These are phyloP conservation scores for Erysimum pusillum DNA, from an alignment of 441 rosid species.

Conservation along the genomic window DNA sequence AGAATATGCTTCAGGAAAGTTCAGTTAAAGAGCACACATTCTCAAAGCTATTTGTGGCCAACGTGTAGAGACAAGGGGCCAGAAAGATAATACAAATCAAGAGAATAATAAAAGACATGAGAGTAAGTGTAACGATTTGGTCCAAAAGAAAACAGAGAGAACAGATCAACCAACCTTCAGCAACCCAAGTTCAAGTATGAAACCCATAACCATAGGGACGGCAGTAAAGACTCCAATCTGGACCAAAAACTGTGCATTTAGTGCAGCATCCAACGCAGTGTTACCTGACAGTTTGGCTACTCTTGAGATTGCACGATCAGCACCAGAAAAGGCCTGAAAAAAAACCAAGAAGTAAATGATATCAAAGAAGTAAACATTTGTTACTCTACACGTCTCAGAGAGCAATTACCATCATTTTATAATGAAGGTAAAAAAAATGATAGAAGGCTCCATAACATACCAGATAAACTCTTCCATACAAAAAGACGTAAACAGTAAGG, in stretches of 20 bases:
- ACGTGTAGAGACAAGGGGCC: not conserved
- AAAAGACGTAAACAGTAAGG: slow-evolving; percentile 86
- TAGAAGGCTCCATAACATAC: slow-evolving; percentile 54
- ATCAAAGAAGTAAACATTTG: slow-evolving; percentile 20
- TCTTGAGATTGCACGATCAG: slow-evolving; percentile 65
- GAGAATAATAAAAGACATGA: not conserved
- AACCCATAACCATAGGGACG: slow-evolving; percentile 98
- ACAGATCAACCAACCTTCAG: slow-evolving; percentile 69
- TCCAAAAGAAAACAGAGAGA: slow-evolving; percentile 25
- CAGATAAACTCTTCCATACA: slow-evolving; percentile 93
- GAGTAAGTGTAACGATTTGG: slow-evolving; percentile 13
- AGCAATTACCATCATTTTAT: slow-evolving; percentile 27
- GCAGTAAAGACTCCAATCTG: slow-evolving; percentile 99
- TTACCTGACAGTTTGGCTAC: slow-evolving; percentile 71
- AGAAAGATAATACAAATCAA: slow-evolving; percentile 10
- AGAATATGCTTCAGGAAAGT: slow-evolving; percentile 25
- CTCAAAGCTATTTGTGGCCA: slow-evolving; percentile 18
- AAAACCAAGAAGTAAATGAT: slow-evolving; percentile 21
- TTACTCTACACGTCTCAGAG: not conserved
- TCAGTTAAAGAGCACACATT: slow-evolving; percentile 21
- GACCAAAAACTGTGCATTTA: slow-evolving; percentile 94
- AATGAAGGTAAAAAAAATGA: slow-evolving; percentile 8
- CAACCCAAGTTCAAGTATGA: slow-evolving; percentile 92
- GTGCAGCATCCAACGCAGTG: slow-evolving; percentile 87
- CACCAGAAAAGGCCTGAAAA: slow-evolving; percentile 93